Base-by-base conservation (phyloP, 768 basidiomycete genomes). In the Naganishia friedmannii region DNA sequence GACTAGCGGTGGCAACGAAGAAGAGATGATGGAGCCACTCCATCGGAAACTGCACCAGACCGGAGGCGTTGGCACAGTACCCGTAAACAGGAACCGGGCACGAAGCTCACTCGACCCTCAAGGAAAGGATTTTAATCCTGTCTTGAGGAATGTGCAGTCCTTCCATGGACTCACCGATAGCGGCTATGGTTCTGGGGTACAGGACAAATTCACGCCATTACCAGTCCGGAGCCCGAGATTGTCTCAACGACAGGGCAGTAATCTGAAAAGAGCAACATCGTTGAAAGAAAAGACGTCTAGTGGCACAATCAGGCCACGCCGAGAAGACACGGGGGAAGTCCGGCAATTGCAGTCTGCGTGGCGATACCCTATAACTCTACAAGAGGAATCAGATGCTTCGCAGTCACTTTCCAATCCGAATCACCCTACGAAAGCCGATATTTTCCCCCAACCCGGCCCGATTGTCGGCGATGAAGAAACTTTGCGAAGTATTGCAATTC, bases 181-280 rank as follows among this genome's bases (percentile, higher is more conserved):
- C 37, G 60, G 39, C 7, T 26, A 26, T 10, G 39, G 19, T 26
- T 26, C 23, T n/a, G 23, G 15, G 7, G 12, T n/a, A 26, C 60
- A 60, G 26, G 68, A 69, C 56, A 53, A 48, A 32, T 69, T 69
- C 57, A 69, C 53, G 15, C 68, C 68, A 3, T 63, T 69, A 23
- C 68, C 68, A 6, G 68, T 45, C 31, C 56, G 56, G 13, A 69
- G 68, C 37, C 68, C 68, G 13, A 42, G 68, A 60, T 37, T 63
- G 26, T 26, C 60, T 28, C 60, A 63, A 19, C 60, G 60, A 13
- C 39, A 42, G 42, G 28, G 12, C 23, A 45, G 21, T 23, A 45
- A 37, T 45, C 26, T 63, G 12, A 42, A 29, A 45, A n/a, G 60
- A 7, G 60, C 60, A 13, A 42, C 60, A 17, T 63, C 60, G 12